Evolutionary conservation across 1,284 basidiomycete species (phyloP).

Genomic region (Tylopilus orsonianus): DNA sequence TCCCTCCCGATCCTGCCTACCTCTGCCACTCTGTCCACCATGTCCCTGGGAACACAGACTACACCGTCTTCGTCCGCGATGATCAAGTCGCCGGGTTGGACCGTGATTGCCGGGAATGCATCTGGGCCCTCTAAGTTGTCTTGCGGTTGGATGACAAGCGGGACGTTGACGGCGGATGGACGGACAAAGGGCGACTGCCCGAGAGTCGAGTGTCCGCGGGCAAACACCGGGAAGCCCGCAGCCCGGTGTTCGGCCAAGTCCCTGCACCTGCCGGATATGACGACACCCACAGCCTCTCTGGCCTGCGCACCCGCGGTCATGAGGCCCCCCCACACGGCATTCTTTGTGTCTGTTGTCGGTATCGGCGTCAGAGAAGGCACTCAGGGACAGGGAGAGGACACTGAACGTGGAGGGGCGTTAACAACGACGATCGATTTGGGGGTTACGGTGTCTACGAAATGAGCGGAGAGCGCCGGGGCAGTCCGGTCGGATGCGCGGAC

Average conservation of each 20-base stretch:
- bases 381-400: slow-evolving; percentile 13
- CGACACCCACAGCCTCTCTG: slow-evolving; percentile 67
- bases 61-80: slow-evolving; percentile 90
- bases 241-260: slow-evolving; percentile 78
- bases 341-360: slow-evolving; percentile 59
- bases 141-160: slow-evolving; percentile 62
- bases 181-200: slow-evolving; percentile 89
- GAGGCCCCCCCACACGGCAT: slow-evolving; percentile 89
- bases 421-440: slow-evolving; percentile 74
- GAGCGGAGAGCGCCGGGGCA: slow-evolving; percentile 67
- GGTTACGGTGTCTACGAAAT: slow-evolving; percentile 85
- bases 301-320: slow-evolving; percentile 84
- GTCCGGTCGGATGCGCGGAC: slow-evolving; percentile 60
- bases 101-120: slow-evolving; percentile 52
- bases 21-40: slow-evolving; percentile 60
- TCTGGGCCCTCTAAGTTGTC: slow-evolving; percentile 27
- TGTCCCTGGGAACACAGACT: slow-evolving; percentile 69
- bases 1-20: slow-evolving; percentile 60
- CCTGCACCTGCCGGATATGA: slow-evolving; percentile 83
- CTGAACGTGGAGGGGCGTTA: slow-evolving; percentile 70
- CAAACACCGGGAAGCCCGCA: slow-evolving; percentile 74
- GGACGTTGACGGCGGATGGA: slow-evolving; percentile 75
- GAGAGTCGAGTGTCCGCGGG: slow-evolving; percentile 79
- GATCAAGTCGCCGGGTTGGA: slow-evolving; percentile 82
- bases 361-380: slow-evolving; percentile 5